Evolutionary conservation across 148 eudicot genomes (phyloP), one percentile per base, ranked within the genome.

Genomic region (Cornus kousa): DNA sequence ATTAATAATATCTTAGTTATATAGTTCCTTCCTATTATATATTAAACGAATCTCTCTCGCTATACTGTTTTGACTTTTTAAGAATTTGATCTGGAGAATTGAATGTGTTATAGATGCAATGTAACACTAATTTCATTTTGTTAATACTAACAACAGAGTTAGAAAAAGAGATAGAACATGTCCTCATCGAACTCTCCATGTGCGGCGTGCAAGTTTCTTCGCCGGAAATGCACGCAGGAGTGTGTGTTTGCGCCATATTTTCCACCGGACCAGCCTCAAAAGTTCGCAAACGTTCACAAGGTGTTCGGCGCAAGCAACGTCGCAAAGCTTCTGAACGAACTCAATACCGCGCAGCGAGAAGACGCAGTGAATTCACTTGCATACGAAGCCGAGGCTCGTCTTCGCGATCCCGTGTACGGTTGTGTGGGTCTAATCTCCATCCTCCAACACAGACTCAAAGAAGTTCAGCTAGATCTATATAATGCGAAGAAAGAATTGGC

Each of bases 181-280:
- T 89, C 97, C 28, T 90, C 97, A 7, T 86, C 94, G 8, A 92
- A 83, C 83, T 92, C 97, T 3, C 98, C 98, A 32, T 94, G 98
- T 70, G 98, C 98, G 0, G 98, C 97, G 33, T 94, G 98, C 86
- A 94, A 92, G 81, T 91, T 89, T 16, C 87, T 88, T 10, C 82
- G 98, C 33, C 82, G 98, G 67, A 94, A 92, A 73, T 94, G 98
- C 87, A 88, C 92, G 3, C 93, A 82, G 71, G 98, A 94, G 37
- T 94, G 98, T 53, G 95, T 92, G 4, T 92, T 92, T 50, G 98
- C 98, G 0, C 98, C 98, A 0, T 92, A 94, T 74, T 94, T 94
- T 37, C 98, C 98, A 1, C 93, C 98, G 3, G 98, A 94, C 79
- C 90, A 94, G 68, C 97, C 98, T 0, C 87, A 84, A 31, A 82